Base-by-base conservation (phyloP, 1,284 basidiomycete genomes). In the Farysia itapuensis region DNA sequence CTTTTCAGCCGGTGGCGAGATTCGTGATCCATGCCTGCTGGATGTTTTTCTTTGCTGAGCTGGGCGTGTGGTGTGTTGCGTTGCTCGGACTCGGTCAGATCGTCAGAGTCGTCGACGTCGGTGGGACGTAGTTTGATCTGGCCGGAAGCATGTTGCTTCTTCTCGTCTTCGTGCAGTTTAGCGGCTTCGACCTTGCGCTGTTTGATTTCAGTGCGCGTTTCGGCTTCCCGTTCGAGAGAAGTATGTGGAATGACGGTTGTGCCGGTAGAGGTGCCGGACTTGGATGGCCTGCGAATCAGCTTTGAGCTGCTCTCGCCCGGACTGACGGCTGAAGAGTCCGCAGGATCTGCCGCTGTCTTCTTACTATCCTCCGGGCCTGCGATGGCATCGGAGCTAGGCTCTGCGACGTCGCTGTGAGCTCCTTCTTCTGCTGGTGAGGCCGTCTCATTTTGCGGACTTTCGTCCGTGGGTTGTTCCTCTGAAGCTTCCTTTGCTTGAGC, bases 121-220 rank as follows among this genome's bases (percentile, higher is more conserved):
- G n/a, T n/a, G n/a, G n/a, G n/a, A n/a, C n/a, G n/a, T n/a, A n/a
- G n/a, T n/a, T n/a, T n/a, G n/a, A n/a, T n/a, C n/a, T n/a, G n/a
- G n/a, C n/a, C n/a, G n/a, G n/a, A n/a, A n/a, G n/a, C n/a, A n/a
- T n/a, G n/a, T n/a, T n/a, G n/a, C n/a, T n/a, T 52, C 28, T 46
- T 46, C 33, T 59, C 43, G 35, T 16, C 49, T n/a, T 52, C 35
- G 47, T 59, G 56, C 19, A 59, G 32, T 11, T 35, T 43, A 18
- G 56, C 56, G 3, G 56, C 48, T 31, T 59, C 56, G 26, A 48
- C 40, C 29, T 59, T 52, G 22, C 56, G 48, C 16, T 52, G 48
- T 23, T 59, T 40, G 49, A 59, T 59, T 28, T 59, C 48, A 6
- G 24, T 26, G 32, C 44, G 44, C 7, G 56, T 48, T 18, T 59